Base-by-base conservation (phyloP, 495 filamentous ascomycete genomes). In the Friedmanniomyces endolithicus region DNA sequence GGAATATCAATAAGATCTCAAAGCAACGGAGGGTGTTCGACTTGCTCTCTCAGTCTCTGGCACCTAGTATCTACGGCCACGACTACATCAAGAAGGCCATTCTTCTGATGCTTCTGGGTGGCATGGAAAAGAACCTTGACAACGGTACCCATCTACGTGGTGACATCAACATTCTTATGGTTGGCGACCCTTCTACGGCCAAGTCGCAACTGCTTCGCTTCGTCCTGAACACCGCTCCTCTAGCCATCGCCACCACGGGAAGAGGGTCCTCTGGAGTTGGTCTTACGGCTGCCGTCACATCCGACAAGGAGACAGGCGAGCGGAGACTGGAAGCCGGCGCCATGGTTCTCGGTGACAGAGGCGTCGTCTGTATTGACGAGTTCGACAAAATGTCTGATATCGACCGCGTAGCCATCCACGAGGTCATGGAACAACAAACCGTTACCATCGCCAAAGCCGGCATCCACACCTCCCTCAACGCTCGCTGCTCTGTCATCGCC, bases 391-490 rank as follows among this genome's bases (percentile, higher is more conserved):
- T 99, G 92, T 94, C 86, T 59, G 92, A 97, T 68, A 84, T 97
- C 35, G 92, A 99, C 68, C 83, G 92, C 60, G 92, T 99, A 20
- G 92, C 92, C 45, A 99, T 99, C 63, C 92, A 99, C 78, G 92
- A 99, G 87, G 92, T 99, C 53, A 99, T 99, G 92, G 92, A 99
- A 70, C 92, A 99, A 72, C 92, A 99, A 67, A 99, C 92, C 0
- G 92, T 99, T 56, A 99, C 92, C 25, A 97, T 99, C 63, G 92
- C 92, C 25, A 99, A 99, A 72, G 92, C 92, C 4, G 92, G 92
- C 60, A 99, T 99, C 47, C 92, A 99, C 70, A 99, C 92, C 6
- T 94, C 88, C 20, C 79, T 99, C 53, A 99, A 99, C 63, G 94
- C 92, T 31, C 82, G 92, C 40, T 99, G 94, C 72, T 92, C 86